Percentiles rank a stretch among this genome's conserved stretches.
phyloP scores from a whole-genome alignment of 2,329 filamentous ascomycete genomes.

The Lecanicillium sp. region DNA sequence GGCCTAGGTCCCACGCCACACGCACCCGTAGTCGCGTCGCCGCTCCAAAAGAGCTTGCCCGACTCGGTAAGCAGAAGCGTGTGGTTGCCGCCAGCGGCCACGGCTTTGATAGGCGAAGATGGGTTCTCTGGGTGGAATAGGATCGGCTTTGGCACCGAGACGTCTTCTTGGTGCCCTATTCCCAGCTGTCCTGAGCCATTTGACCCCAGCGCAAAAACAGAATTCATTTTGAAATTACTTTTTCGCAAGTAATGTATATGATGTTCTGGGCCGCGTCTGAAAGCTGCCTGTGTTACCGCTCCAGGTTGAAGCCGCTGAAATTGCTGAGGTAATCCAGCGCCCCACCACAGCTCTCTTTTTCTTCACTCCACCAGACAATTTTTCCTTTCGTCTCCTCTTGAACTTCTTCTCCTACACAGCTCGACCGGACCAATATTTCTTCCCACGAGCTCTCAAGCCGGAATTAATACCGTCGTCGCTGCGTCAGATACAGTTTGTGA shows the following conservation, averaged over 20 bases:
- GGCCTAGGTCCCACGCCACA: slow-evolving; percentile 36
- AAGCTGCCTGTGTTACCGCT: no score
- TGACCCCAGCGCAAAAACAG: slow-evolving; percentile 63
- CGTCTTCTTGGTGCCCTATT: slow-evolving; percentile 63
- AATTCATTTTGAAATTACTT: slow-evolving; percentile 37
- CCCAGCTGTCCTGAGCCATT: slow-evolving; percentile 72
- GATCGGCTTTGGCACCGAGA: slow-evolving; percentile 56
- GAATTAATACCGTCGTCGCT: background rate
- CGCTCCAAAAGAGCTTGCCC: slow-evolving; percentile 57
- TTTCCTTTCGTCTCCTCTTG: slow-evolving; percentile 8
- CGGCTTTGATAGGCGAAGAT: slow-evolving; percentile 26
- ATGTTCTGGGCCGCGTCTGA: no score
- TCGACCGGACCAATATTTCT: background rate
- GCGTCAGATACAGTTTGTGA: slow-evolving; percentile 15
- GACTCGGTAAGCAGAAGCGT: slow-evolving; percentile 61
- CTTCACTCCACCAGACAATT: slow-evolving; percentile 9
- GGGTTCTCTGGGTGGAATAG: slow-evolving; percentile 41
- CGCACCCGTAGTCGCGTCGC: slow-evolving; percentile 48
- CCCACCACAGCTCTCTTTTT: slow-evolving; percentile 7
- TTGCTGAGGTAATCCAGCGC: slow-evolving; percentile 7
- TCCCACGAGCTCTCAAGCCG: background rate
- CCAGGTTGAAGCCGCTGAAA: no score
- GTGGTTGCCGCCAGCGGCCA: slow-evolving; percentile 74
- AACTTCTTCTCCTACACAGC: slow-evolving; percentile 4
- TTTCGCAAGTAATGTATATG: no score